Evolutionary conservation across 352 stramenopile species (phyloP).

Genomic region (Globisporangium cystogenes): DNA sequence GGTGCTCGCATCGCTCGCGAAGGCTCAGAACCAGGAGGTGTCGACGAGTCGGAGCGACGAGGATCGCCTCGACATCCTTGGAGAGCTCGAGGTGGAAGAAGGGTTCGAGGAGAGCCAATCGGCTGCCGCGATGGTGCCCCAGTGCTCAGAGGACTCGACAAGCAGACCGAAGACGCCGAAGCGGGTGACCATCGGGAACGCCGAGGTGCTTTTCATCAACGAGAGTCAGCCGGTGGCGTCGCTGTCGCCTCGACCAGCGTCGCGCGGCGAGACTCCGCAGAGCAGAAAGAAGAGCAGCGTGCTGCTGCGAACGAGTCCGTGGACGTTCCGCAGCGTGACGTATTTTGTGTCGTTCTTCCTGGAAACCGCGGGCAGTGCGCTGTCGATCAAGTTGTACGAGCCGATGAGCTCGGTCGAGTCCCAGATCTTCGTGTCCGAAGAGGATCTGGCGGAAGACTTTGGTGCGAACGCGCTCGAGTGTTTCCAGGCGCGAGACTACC

Average conservation of each 20-base stretch:
- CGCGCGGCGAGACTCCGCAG: neutral
- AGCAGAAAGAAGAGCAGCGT: conserved; percentile 14
- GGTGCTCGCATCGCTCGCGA: conserved; percentile 40
- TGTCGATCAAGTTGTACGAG: conserved; percentile 78
- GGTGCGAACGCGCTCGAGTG: conserved; percentile 25
- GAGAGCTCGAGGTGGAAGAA: conserved; percentile 54
- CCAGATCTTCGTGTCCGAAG: conserved; percentile 49
- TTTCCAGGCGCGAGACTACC: conserved; percentile 44
- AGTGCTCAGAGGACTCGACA: neutral
- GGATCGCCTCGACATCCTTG: conserved; percentile 43
- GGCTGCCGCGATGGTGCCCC: neutral
- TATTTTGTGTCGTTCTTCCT: conserved; percentile 85
- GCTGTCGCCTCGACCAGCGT: conserved; percentile 9
- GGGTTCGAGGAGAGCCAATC: conserved; percentile 16
- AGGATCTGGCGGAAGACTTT: conserved; percentile 60
- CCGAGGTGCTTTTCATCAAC: conserved; percentile 68
- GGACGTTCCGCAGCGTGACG: conserved; percentile 55
- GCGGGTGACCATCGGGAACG: conserved; percentile 56
- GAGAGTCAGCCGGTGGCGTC: conserved; percentile 51
- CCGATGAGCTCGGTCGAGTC: conserved; percentile 74
- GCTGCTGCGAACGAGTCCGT: conserved; percentile 56
- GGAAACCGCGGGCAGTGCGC: conserved; percentile 21
- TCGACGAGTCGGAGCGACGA: conserved; percentile 25
- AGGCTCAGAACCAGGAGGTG: conserved; percentile 31
- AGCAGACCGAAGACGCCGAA: conserved; percentile 29